Evolutionary conservation across 108 stramenopile genomes (phyloP), one percentile per base, ranked within the genome.

Genomic region (Skeletonema tropicum): DNA sequence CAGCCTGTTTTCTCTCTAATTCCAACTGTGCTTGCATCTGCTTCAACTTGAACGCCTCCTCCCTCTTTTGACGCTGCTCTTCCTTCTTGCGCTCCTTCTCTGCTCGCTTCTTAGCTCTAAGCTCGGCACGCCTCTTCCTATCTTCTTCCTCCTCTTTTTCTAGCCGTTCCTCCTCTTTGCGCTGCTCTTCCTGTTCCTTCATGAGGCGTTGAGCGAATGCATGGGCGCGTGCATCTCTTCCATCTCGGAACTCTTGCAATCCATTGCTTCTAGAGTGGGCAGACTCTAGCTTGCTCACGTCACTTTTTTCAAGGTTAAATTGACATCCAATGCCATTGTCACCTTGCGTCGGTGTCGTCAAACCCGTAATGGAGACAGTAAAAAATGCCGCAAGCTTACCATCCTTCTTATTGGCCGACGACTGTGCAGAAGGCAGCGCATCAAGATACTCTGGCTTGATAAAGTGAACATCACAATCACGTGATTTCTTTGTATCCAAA

Each of bases 401-500:
- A 55, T 55, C 52, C 52, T 55, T 55, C 23, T 55, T 55, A 23
- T n/a, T n/a, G n/a, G n/a, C n/a, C n/a, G 23, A 0, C 9, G 52
- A 21, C 23, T 55, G 52, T 23, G 52, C 19, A 55, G 23, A 23
- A 55, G 52, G 9, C 21, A 23, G 17, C 0, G 6, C 52, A 25
- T 55, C 52, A 65, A 78, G 41, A 33, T 73, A 55, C 25, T 64
- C 77, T 12, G 77, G 71, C 23, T 71, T 46, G 39, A 78, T 2
- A 21, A 39, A 61, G 9, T 63, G n/a, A 21, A 23, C 26, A 26
- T 33, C 35, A 13, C 19, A 26, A 23, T 69, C 30, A 29, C 74
- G 68, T 14, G 52, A 52, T 49, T 74, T 67, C 55, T 74, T 74
- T 6, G 78, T 68, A 38, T 79, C 78, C 9, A 79, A 31, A 5